A percentile compares a stretch with the other conserved stretches of the same genome.
These are phyloP conservation scores for Mesotaenium endlicherianum DNA, from an alignment of 139 green algal species.

Conservation along the genomic window DNA sequence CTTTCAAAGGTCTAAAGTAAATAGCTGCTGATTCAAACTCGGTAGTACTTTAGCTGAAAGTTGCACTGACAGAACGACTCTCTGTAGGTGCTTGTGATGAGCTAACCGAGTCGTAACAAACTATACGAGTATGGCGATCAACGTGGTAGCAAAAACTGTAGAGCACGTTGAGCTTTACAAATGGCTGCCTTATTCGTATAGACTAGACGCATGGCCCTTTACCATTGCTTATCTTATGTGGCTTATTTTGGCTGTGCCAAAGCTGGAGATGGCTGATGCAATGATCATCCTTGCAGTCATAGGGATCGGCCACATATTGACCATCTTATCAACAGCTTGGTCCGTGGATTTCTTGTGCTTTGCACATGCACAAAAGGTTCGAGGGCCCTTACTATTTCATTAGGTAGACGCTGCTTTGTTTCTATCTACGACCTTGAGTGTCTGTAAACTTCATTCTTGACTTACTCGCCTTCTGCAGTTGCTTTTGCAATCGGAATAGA, in stretches of 20 bases:
- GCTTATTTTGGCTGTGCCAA: slow-evolving; percentile 7
- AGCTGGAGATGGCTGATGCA: slow-evolving; percentile 15
- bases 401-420: neutral
- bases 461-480: neutral
- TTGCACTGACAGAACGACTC: too few relatives aligned
- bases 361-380: slow-evolving; percentile 40
- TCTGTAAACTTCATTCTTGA: too few relatives aligned
- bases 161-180: slow-evolving; percentile 38
- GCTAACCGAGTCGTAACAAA: too few relatives aligned
- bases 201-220: slow-evolving; percentile 52
- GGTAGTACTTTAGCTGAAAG: too few relatives aligned
- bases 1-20: too few relatives aligned
- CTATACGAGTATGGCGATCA: slow-evolving; percentile 45
- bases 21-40: too few relatives aligned
- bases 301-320: slow-evolving; percentile 42
- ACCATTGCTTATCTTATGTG: slow-evolving; percentile 28
- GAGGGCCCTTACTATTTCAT: neutral
- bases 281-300: slow-evolving; percentile 7
- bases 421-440: neutral
- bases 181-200: slow-evolving; percentile 14
- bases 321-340: slow-evolving; percentile 43
- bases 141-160: slow-evolving; percentile 34
- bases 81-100: too few relatives aligned
- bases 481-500: neutral
- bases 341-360: slow-evolving; percentile 50